These are phyloP conservation scores for Solanum boliviense DNA, from an alignment of 257 asterid genomes.

Conservation along the genomic window DNA sequence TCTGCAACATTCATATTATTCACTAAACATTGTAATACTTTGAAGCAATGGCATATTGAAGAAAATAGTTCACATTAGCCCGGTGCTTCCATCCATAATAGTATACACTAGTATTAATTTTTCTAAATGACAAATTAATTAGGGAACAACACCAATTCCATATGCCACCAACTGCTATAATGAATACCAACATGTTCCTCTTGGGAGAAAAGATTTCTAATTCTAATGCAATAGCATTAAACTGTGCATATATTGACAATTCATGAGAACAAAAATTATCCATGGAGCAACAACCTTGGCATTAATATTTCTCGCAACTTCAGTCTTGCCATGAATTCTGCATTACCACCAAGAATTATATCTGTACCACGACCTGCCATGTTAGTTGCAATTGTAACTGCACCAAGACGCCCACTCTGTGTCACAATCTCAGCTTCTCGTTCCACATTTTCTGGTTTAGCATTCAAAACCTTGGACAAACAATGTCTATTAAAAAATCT, in stretches of 20 bases:
- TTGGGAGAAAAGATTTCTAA: background rate
- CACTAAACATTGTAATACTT: constrained; percentile 8
- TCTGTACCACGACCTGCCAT: constrained; percentile 99
- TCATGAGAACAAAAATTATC: background rate
- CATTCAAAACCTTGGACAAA: constrained; percentile 72
- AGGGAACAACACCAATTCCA: background rate
- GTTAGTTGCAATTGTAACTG: constrained; percentile 96
- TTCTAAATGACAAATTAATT: background rate
- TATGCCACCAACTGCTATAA: background rate
- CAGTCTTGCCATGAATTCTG: constrained; percentile 96
- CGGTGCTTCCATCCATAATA: background rate
- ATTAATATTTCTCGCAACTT: constrained; percentile 97
- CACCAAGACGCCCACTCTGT: constrained; percentile 98
- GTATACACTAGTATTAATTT: background rate
- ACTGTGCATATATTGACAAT: background rate
- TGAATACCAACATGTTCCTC: background rate
- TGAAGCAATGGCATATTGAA: background rate
- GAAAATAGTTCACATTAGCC: background rate
- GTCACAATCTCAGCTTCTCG: constrained; percentile 99
- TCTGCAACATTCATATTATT: constrained; percentile 37
- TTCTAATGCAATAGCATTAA: background rate
- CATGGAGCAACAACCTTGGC: constrained; percentile 61
- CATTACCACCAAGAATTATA: constrained; percentile 98
- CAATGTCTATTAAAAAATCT: background rate
- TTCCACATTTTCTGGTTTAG: constrained; percentile 99